Evolutionary conservation across 2,329 filamentous ascomycete species (phyloP), one percentile per base, ranked within the genome.

Genomic region (Alternaria brassicae): DNA sequence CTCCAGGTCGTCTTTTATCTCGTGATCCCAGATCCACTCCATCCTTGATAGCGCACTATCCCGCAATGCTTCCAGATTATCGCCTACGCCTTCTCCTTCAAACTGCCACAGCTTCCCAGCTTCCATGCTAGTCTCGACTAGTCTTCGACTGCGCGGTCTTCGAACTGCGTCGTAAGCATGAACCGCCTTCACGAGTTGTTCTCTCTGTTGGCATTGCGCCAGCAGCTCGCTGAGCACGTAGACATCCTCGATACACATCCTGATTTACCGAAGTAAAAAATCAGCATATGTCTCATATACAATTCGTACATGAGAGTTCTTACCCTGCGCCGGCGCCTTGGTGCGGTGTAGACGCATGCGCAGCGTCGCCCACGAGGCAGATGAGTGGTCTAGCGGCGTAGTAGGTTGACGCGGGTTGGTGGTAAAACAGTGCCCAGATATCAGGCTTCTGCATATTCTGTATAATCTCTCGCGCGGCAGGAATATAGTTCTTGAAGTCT

Each of bases 161-260:
- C 80, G 68, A 2, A 78, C 69, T 2, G 60, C 45, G 60, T 82
- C 79, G 53, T 78, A 82, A 1, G 73, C 77, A 7, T 62, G 34
- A 42, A 81, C 81, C 0, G 75, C 78, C 19, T 58, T 70, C 28
- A 66, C 61, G 1, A 81, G 19, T 6, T 64, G 61, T 10, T 52
- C 6, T 3, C 45, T 62, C 0, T 48, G 50, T 2, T 51, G 44
- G 6, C 63, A 68, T 36, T 62, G 59, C 1, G 65, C 70, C 15
- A 84, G 60, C 4, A 83, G 53, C 7, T 72, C 69, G 7, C 77
- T 74, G 36, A 85, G 76, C 0, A 81, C 70, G 25, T 84, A 78
- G 1, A 78, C 81, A 55, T 87, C 85, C 68, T 87, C 85, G 49
- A 87, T 78, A 6, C 83, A 83, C 66, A 84, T 81, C 0, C 84